Percentiles rank a stretch among this genome's conserved stretches.
Evolutionary conservation across 352 stramenopile species (phyloP).

Genomic region (Globisporangium sylvaticum): DNA sequence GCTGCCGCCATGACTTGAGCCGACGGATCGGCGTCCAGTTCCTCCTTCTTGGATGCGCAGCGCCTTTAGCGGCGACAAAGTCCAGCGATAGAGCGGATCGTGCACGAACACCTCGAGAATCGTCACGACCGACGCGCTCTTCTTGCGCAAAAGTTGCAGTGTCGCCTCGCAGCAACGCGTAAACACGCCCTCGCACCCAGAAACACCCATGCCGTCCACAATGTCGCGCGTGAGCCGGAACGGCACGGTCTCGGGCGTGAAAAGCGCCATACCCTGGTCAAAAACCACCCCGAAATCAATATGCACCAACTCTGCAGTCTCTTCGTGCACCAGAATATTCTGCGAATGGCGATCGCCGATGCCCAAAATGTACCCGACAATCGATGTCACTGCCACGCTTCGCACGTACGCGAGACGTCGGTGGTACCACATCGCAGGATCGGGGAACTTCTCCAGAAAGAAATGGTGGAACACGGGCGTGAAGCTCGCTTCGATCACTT

Average conservation of each 20-base stretch:
- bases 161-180: constrained; percentile 92
- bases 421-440: constrained; percentile 92
- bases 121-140: constrained; percentile 93
- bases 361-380: constrained; percentile 94
- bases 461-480: constrained; percentile 97
- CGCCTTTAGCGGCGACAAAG: constrained; percentile 88
- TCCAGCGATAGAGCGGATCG: constrained; percentile 99
- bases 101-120: constrained; percentile 99
- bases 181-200: constrained; percentile 95
- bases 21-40: constrained; percentile 15
- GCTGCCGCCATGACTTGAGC: constrained; percentile 18
- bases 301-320: constrained; percentile 97
- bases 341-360: constrained; percentile 98
- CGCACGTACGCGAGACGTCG: constrained; percentile 93
- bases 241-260: constrained; percentile 97
- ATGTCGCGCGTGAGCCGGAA: constrained; percentile 99
- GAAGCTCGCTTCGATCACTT: constrained; percentile 92
- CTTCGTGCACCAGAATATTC: constrained; percentile 98
- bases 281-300: constrained; percentile 99
- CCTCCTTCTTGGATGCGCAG: constrained; percentile 74
- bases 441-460: constrained; percentile 96
- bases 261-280: constrained; percentile 94
- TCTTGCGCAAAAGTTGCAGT: constrained; percentile 89
- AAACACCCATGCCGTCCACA: constrained; percentile 99
- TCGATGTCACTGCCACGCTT: constrained; percentile 95